Evolutionary conservation across 1,284 basidiomycete genomes (phyloP), one percentile per base, ranked within the genome.

Genomic region (Boletus smithii): DNA sequence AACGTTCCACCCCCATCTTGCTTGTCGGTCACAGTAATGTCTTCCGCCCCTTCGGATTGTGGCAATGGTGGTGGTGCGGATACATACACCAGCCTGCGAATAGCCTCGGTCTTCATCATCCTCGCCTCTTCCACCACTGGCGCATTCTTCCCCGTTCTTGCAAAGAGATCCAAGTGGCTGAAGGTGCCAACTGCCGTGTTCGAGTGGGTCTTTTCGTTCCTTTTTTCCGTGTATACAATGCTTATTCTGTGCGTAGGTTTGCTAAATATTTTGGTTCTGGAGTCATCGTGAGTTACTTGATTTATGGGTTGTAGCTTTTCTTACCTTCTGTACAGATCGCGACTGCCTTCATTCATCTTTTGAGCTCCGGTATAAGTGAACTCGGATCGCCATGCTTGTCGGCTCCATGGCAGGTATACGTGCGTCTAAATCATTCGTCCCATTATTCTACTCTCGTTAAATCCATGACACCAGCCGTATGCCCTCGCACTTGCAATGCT

Each of bases 251-350:
- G 29, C 34, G n/a, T 51, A 87, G 87, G 38, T 93, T 95, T 63
- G 88, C 89, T 24, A 97, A 95, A 69, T 98, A 89, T 71, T 97
- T 97, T 69, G 95, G 95, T 39, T 93, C 91, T 8, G 92, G 91
- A 24, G 89, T 95, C 51, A 94, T 95, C 63, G 86, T 88, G 53
- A 55, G 81, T 73, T 36, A 43, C 14, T 37, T 34, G 24, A 42
- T 44, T 54, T 10, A 32, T 20, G 36, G 61, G 36, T 40, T 24
- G 44, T 52, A 17, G 13, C 38, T 27, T 32, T 42, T 24, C 27
- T 55, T n/a, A 52, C 23, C 22, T 46, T 44, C 5, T 36, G 30
- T 38, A 10, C 53, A 88, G 86, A 90, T 98, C 54, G 92, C 92
- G 0, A 98, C 95, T 2, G 86, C 87, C 0, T 93, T 94, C 64